phyloP scores from a whole-genome alignment of 2,329 filamentous ascomycete species.

The Sclerotinia subarctica region DNA sequence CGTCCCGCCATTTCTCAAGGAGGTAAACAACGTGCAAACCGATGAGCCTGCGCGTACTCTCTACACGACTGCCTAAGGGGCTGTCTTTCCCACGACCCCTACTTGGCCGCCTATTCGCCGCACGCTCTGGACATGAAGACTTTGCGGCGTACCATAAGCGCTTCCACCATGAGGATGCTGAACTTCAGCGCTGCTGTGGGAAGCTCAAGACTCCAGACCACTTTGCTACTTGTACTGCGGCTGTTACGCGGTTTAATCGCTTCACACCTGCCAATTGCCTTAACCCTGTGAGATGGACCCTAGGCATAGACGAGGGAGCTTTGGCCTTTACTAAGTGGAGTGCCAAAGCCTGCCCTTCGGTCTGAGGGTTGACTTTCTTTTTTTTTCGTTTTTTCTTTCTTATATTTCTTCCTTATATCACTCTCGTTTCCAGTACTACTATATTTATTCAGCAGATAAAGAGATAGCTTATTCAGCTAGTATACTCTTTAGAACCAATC shows the following conservation, averaged over 20 bases:
- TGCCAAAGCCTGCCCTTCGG: too few species aligned
- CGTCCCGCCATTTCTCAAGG: slow-evolving; percentile 3
- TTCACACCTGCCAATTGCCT: slow-evolving; percentile 10
- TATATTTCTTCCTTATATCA: too few species aligned
- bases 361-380: not conserved
- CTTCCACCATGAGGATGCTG: slow-evolving; percentile 2
- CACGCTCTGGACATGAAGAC: slow-evolving; percentile 1
- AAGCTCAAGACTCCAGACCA: slow-evolving; percentile 7
- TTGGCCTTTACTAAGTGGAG: too few species aligned
- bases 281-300: not conserved
- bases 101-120: not conserved
- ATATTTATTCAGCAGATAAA: too few species aligned
- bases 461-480: too few species aligned
- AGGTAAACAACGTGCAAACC: not conserved
- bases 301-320: not conserved
- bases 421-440: too few species aligned
- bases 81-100: not conserved
- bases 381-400: too few species aligned
- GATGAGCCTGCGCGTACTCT: not conserved
- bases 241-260: not conserved
- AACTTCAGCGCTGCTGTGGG: not conserved
- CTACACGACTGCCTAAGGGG: not conserved
- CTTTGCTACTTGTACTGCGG: not conserved
- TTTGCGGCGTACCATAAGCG: slow-evolving; percentile 3
- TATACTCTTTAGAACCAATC: too few species aligned